Conservation (phyloP, 2,329 filamentous ascomycete genomes). For the Arthrinium puccinioides region DNA sequence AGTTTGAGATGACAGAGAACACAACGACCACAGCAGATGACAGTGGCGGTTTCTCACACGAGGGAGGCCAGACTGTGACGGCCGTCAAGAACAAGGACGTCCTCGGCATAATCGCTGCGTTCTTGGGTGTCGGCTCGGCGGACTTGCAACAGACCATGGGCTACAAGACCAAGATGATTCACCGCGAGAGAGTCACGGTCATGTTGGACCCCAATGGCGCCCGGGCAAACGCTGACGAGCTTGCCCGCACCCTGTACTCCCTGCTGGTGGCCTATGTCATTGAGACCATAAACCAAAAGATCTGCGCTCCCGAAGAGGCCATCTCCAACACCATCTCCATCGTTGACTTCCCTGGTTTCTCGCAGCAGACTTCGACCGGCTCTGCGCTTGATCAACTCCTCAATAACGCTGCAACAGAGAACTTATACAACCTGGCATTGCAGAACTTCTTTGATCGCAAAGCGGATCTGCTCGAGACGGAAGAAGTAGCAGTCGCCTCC, state of each 20-base stretch:
- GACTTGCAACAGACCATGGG: conserved; percentile 84
- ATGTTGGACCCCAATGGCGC: conserved; percentile 93
- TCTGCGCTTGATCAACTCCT: conserved; percentile 87
- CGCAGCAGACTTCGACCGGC: conserved; percentile 74
- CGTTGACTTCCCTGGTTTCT: conserved; percentile 93
- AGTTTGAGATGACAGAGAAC: conserved; percentile 76
- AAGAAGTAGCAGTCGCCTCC: conserved; percentile 82
- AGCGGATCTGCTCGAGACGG: conserved; percentile 85
- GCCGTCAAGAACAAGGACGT: conserved; percentile 91
- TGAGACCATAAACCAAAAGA: conserved; percentile 82
- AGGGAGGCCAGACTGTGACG: conserved; percentile 80
- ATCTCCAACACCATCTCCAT: conserved; percentile 92
- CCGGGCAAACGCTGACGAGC: conserved; percentile 84
- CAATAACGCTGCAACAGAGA: conserved; percentile 89
- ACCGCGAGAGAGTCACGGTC: conserved; percentile 94
- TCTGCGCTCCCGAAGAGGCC: conserved; percentile 80
- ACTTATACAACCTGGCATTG: conserved; percentile 84
- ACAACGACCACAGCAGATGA: conserved; percentile 79
- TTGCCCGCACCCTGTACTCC: conserved; percentile 88
- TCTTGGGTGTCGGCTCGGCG: conserved; percentile 74
- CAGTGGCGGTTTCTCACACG: conserved; percentile 92
- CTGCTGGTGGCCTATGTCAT: conserved; percentile 91
- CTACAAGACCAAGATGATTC: conserved; percentile 95
- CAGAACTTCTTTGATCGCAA: conserved; percentile 96
- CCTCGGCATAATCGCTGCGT: conserved; percentile 80